phyloP scores from a whole-genome alignment of 2,329 filamentous ascomycete species.

The Calcarisporium arbuscula region DNA sequence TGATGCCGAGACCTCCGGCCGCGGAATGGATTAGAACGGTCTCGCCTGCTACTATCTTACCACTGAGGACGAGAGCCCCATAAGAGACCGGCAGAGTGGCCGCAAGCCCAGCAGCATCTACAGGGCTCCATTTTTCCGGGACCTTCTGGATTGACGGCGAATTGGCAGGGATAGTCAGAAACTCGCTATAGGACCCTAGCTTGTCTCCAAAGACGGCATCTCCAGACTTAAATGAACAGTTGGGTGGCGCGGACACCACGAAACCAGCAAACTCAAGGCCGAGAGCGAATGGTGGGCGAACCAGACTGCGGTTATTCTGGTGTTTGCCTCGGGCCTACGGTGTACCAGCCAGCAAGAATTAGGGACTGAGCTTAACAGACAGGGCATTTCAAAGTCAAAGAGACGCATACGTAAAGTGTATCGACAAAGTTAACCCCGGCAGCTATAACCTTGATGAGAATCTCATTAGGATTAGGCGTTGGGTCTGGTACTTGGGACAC shows the following conservation, averaged over 20 bases:
- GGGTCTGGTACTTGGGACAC: slow-evolving; percentile 18
- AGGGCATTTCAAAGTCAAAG: too few relatives aligned
- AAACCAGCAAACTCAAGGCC: slow-evolving; percentile 56
- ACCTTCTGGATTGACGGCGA: slow-evolving; percentile 31
- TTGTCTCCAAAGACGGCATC: slow-evolving; percentile 48
- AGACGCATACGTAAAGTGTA: slow-evolving; percentile 43
- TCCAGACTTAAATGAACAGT: slow-evolving; percentile 33
- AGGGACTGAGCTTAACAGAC: background rate
- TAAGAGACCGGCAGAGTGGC: slow-evolving; percentile 49
- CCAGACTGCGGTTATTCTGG: slow-evolving; percentile 52
- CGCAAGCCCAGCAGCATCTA: slow-evolving; percentile 46
- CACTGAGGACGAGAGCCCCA: slow-evolving; percentile 38
- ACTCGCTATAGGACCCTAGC: slow-evolving; percentile 46
- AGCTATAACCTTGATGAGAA: slow-evolving; percentile 38
- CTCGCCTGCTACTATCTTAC: slow-evolving; percentile 35
- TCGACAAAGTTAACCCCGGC: slow-evolving; percentile 56
- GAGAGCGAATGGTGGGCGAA: slow-evolving; percentile 50
- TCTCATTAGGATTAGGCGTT: slow-evolving; percentile 9
- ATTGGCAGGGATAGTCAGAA: slow-evolving; percentile 34
- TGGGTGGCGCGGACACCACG: slow-evolving; percentile 31
- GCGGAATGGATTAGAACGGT: slow-evolving; percentile 49
- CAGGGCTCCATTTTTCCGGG: slow-evolving; percentile 37
- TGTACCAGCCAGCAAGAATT: background rate
- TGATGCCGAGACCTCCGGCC: slow-evolving; percentile 47
- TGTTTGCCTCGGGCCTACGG: slow-evolving; percentile 45